Percentiles rank a stretch among this genome's conserved stretches.
These are phyloP conservation scores for Penicilliopsis zonata DNA, from an alignment of 495 filamentous ascomycete genomes.

Conservation along the genomic window DNA sequence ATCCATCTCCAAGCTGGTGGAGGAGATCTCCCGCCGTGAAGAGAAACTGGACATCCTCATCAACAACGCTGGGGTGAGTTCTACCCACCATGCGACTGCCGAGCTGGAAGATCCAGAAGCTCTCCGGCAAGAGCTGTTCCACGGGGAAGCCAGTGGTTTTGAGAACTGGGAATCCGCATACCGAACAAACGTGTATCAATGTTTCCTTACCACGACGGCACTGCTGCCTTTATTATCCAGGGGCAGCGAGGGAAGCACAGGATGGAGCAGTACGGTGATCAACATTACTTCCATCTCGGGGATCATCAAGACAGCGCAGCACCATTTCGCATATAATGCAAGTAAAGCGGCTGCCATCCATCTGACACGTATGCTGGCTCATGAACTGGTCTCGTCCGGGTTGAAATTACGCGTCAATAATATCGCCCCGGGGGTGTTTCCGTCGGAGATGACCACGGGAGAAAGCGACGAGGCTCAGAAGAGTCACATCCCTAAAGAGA, in stretches of 20 bases:
- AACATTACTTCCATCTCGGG: constrained; percentile 39
- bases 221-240: constrained; percentile 17
- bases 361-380: constrained; percentile 27
- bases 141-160: constrained; percentile 18
- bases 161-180: constrained; percentile 28
- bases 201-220: constrained; percentile 22
- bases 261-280: constrained; percentile 34
- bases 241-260: constrained; percentile 12
- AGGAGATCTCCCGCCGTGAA: constrained; percentile 23
- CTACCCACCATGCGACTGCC: constrained; percentile 8
- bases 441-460: constrained; percentile 30
- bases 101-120: constrained; percentile 25
- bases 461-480: constrained; percentile 41
- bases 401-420: constrained; percentile 25
- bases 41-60: constrained; percentile 27
- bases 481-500: constrained; percentile 43
- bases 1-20: constrained; percentile 18
- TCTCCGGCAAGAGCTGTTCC: constrained; percentile 40
- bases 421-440: constrained; percentile 36
- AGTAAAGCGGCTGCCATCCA: constrained; percentile 27
- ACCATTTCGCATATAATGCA: constrained; percentile 30
- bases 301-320: constrained; percentile 21
- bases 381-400: constrained; percentile 24
- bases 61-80: constrained; percentile 32
- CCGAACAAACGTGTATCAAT: constrained; percentile 24